phyloP scores from a whole-genome alignment of 179 eudicot genomes.

The Beta corolliflora region DNA sequence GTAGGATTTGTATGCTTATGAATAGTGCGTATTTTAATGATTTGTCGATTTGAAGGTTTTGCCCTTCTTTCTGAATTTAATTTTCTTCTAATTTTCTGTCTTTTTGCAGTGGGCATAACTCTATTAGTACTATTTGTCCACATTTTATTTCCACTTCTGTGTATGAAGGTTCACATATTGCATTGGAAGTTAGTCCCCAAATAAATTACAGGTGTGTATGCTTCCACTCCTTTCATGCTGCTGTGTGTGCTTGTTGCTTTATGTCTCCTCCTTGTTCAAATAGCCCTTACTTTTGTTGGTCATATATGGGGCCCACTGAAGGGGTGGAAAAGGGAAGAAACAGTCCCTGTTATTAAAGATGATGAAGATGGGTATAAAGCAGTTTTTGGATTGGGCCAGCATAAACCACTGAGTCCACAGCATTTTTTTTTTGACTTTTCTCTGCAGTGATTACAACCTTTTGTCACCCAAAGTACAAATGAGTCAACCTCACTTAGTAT shows the following conservation, averaged over 20 bases:
- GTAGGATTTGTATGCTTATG: constrained; percentile 8
- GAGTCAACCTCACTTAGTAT: not conserved
- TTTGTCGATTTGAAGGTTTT: not conserved
- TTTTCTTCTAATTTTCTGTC: not conserved
- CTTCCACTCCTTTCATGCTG: constrained; percentile 11
- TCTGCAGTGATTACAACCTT: not conserved
- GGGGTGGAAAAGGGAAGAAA: not conserved
- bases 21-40: not conserved
- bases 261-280: not conserved
- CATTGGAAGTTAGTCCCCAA: constrained; percentile 64
- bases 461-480: not conserved
- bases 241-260: not conserved
- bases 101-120: constrained; percentile 68
- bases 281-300: not conserved
- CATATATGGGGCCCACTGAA: not conserved
- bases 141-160: constrained; percentile 65
- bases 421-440: not conserved
- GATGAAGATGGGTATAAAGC: not conserved
- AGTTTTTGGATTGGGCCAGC: not conserved
- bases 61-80: not conserved
- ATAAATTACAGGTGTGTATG: constrained; percentile 65
- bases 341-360: not conserved
- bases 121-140: constrained; percentile 61
- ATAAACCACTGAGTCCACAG: not conserved
- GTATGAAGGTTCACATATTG: constrained; percentile 64